phyloP scores from a whole-genome alignment of 805 yeast genomes.

The Candida pini region DNA sequence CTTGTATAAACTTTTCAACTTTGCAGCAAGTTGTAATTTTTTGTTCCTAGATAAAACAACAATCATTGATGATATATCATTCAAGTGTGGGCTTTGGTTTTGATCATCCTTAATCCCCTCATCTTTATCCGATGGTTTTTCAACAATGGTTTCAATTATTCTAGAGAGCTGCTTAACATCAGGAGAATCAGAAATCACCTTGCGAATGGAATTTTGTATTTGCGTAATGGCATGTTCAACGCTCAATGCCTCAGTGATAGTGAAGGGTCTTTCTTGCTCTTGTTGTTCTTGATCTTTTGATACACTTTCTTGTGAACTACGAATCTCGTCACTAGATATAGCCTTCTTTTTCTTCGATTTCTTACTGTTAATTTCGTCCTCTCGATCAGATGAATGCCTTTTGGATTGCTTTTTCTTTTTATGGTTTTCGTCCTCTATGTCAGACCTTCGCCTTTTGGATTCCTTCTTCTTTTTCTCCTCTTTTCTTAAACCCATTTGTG shows the following conservation, averaged over 20 bases:
- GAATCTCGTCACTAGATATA: too few species aligned
- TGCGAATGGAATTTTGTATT: conserved; percentile 45
- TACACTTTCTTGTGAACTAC: too few species aligned
- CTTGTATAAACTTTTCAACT: conserved; percentile 48
- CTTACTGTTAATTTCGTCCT: too few species aligned
- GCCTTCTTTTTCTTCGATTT: too few species aligned
- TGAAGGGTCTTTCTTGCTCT: neutral
- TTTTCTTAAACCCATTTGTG: too few species aligned
- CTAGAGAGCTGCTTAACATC: conserved; percentile 36
- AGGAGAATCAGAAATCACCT: conserved; percentile 54
- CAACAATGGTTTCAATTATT: conserved; percentile 20
- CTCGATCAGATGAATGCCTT: too few species aligned
- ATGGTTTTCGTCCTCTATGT: too few species aligned
- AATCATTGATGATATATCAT: conserved; percentile 33
- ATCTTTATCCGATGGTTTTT: conserved; percentile 11
- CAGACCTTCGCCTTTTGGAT: too few species aligned
- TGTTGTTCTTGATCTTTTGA: neutral
- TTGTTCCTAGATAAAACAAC: conserved; percentile 48
- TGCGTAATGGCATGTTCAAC: conserved; percentile 50
- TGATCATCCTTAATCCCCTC: conserved; percentile 8
- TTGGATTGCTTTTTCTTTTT: too few species aligned
- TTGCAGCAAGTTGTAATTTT: conserved; percentile 54
- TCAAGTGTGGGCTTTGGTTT: conserved; percentile 23
- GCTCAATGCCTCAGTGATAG: conserved; percentile 14
- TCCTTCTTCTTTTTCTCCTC: too few species aligned